Base-by-base conservation (phyloP, 1,139 yeast species). In the Magnusiomyces sp. region DNA sequence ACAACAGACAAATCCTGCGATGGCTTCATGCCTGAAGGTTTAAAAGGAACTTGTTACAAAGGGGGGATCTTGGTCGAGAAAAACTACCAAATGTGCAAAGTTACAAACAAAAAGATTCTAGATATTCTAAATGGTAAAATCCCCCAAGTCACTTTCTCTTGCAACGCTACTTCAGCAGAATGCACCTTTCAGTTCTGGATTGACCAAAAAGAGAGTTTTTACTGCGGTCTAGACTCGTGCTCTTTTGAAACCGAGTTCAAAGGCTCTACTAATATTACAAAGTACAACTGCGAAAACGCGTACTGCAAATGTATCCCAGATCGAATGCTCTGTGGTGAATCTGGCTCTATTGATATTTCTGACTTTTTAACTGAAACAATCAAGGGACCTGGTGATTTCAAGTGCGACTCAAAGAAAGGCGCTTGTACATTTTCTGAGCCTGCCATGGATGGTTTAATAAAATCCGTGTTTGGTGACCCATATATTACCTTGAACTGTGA, bases 171-270 rank as follows among this genome's bases (percentile, higher is more conserved):
- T 0, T 72, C 80, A 0, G 45, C 47, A 5, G 46, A 49, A 13
- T 92, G 98, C 69, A 82, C 88, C 62, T 89, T 92, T 68, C 97
- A 92, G 66, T 89, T 92, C 64, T 92, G 98, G 98, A 87, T 92
- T 53, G 96, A 83, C 58, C 80, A 88, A 65, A 71, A 74, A 48
- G 98, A 92, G 65, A 83, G 95, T 51, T 92, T 92, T 64, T 92
- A 80, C 64, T 92, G 98, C 71, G 94, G 85, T 41, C 74, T 92
- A 59, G 70, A 76, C 51, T 68, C 73, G 32, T 92, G 98, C 71
- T 73, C 74, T 17, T 85, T 83, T 61, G 74, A 83, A 42, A 80
- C 79, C 58, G 87, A 84, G 59, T 63, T 82, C 55, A 49, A 56
- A 49, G 47, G 54, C 37, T 61, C 63, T n/a, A 66, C 75, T 7